Base-by-base conservation (phyloP, 2,329 filamentous ascomycete genomes). In the Volutella citrinella region DNA sequence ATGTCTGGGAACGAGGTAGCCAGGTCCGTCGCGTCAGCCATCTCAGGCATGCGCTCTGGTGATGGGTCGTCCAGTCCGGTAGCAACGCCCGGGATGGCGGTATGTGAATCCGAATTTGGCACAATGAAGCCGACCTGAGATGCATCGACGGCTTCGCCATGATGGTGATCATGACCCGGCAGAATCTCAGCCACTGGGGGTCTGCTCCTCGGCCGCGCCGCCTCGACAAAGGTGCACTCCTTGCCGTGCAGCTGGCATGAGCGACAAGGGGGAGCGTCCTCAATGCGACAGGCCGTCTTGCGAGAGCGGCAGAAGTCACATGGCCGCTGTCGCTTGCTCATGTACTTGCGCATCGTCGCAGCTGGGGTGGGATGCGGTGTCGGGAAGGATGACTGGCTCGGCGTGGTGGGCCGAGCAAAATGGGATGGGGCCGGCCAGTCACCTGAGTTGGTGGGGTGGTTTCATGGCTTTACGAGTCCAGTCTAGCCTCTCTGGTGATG, bases 221-320 rank as follows among this genome's bases (percentile, higher is more conserved):
- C 40, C 37, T 70, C 65, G 14, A 69, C 52, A 43, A 70, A 70
- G 4, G 66, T 69, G 46, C 66, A 70, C 19, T 64, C 56, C 21
- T 60, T 61, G 40, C 57, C 57, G 40, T 67, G 64, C 8, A 62
- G 54, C n/a, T 59, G 49, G 36, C 66, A 69, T 8, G 67, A 49
- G 32, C 63, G 60, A 40, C 66, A 69, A 6, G 66, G 66, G 12
- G 65, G 66, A 11, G 53, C 42, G 8, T 41, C 48, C 16, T 68
- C 63, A 26, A 69, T 62, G 36, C 66, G 64, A 43, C 65, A 70
- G 9, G 65, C 65, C 2, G 65, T 63, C 43, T 69, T 66, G 36
- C 66, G 60, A 13, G 61, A 63, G 10, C 65, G 57, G 41, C 65
- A 70, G 45, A 68, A 68, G 43, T 70, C 66, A 48, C 66, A 70